Evolutionary conservation across 495 filamentous ascomycete species (phyloP), one percentile per base, ranked within the genome.

Genomic region (Filosporella fistucella): DNA sequence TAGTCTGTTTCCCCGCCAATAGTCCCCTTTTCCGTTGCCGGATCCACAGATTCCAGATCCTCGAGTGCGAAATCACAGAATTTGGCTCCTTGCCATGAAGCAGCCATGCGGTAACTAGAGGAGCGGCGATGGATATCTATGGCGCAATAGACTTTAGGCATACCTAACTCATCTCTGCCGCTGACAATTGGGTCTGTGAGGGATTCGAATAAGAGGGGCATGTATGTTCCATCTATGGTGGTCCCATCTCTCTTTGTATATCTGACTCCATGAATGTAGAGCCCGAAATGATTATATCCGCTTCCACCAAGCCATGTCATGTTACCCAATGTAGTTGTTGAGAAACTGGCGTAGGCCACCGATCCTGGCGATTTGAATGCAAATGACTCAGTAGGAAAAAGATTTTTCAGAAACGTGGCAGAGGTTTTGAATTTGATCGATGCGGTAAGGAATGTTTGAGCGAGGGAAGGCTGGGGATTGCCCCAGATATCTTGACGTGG

Each of bases 211-310:
- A 82, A 57, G 13, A 81, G 61, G 0, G 76, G 70, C 54, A 81
- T 51, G 43, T 75, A 81, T 3, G 71, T 69, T 0, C 78, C 78
- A 33, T 57, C 57, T 16, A 77, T 41, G 4, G 67, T 51, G 0
- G 63, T 57, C 2, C 76, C 76, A 48, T 77, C 65, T 13, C 67
- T 60, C 47, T 73, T 76, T 13, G 49, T 64, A 52, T 78, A 80
- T 49, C 77, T 63, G 16, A 81, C 72, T 0, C 71, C 77, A 49
- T 83, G 75, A 28, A 83, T 68, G 47, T 78, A 78, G 11, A 83
- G 65, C 1, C 74, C 74, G 4, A 79, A 50, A 35, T 75, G 70
- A n/a, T 65, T 70, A 52, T 80, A 81, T 7, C 77, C 77, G 9
- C 60, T 58, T 6, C 76, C 75, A 3, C 70, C 76, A 3, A 80